Conservation (phyloP, 177 flowering plant genomes). For the Telopea speciosissima region DNA sequence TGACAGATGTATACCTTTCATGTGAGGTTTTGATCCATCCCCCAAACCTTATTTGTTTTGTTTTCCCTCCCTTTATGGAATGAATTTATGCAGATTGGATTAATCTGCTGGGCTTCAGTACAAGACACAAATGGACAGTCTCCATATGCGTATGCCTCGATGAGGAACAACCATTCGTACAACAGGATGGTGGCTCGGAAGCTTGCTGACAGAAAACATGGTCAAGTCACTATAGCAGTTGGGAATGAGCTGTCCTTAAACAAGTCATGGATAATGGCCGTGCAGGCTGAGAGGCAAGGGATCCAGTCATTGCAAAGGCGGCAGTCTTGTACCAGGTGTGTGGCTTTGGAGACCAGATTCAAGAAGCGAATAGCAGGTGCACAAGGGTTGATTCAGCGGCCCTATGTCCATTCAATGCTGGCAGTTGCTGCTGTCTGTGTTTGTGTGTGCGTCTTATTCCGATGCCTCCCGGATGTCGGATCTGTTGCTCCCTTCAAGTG, state of each 20-base stretch:
- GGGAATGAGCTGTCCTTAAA: constrained; percentile 25
- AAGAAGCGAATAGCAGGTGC: constrained; percentile 34
- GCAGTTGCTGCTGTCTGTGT: constrained; percentile 92
- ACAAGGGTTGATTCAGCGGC: constrained; percentile 67
- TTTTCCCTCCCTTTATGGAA: neutral
- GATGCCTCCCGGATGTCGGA: constrained; percentile 59
- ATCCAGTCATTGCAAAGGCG: constrained; percentile 5
- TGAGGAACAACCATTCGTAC: constrained; percentile 62
- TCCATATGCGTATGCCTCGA: constrained; percentile 61
- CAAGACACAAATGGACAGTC: constrained; percentile 63
- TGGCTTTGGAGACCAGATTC: constrained; percentile 25
- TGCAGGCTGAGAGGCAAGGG: neutral
- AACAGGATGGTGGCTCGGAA: constrained; percentile 66
- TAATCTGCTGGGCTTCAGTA: constrained; percentile 60
- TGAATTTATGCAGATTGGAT: constrained; percentile 51
- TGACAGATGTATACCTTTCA: neutral
- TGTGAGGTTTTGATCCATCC: too few species aligned
- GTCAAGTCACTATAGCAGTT: constrained; percentile 54
- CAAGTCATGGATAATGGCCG: constrained; percentile 11
- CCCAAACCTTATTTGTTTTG: neutral
- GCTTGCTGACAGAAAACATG: constrained; percentile 47
- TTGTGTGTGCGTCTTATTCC: constrained; percentile 72
- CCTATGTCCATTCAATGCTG: constrained; percentile 77
- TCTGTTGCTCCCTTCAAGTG: constrained; percentile 58
- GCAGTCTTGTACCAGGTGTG: constrained; percentile 45